Conservation (phyloP, 139 green algal genomes). For the Protoeuglena noctilucae region DNA sequence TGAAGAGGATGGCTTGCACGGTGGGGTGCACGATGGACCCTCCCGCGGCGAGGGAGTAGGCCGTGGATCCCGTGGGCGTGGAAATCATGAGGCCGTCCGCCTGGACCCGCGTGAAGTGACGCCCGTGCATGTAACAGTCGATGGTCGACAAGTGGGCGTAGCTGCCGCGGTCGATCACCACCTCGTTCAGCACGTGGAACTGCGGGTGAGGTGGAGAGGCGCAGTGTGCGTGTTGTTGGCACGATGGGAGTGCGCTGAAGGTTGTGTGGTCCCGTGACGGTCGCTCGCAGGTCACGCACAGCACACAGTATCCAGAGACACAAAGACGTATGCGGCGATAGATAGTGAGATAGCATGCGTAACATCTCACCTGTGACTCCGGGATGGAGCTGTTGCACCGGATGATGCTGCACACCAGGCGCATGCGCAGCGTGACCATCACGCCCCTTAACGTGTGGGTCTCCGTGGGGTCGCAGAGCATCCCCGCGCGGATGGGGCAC, state of each 20-base stretch:
- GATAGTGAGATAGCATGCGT: background rate
- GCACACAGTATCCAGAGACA: too few species aligned
- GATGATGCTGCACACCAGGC: too few species aligned
- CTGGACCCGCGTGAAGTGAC: conserved; percentile 65
- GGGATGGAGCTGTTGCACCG: too few species aligned
- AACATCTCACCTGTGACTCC: too few species aligned
- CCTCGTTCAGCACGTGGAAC: conserved; percentile 83
- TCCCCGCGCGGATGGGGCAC: too few species aligned
- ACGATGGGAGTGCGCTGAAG: background rate
- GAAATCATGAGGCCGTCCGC: conserved; percentile 77
- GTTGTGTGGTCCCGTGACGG: background rate
- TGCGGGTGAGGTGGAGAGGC: too few species aligned
- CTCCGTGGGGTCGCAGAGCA: too few species aligned
- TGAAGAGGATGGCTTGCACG: conserved; percentile 80
- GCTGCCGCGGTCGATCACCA: conserved; percentile 78
- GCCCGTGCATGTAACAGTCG: conserved; percentile 64
- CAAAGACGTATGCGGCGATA: background rate
- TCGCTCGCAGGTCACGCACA: too few species aligned
- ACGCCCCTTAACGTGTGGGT: too few species aligned
- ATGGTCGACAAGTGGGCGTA: conserved; percentile 63
- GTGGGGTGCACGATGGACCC: conserved; percentile 82
- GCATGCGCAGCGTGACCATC: too few species aligned
- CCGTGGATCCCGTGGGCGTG: conserved; percentile 77
- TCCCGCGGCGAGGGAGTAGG: conserved; percentile 75
- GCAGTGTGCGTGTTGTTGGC: background rate